Evolutionary conservation across 1,284 basidiomycete genomes (phyloP), one percentile per base, ranked within the genome.

Genomic region (Ustanciosporium gigantosporum): DNA sequence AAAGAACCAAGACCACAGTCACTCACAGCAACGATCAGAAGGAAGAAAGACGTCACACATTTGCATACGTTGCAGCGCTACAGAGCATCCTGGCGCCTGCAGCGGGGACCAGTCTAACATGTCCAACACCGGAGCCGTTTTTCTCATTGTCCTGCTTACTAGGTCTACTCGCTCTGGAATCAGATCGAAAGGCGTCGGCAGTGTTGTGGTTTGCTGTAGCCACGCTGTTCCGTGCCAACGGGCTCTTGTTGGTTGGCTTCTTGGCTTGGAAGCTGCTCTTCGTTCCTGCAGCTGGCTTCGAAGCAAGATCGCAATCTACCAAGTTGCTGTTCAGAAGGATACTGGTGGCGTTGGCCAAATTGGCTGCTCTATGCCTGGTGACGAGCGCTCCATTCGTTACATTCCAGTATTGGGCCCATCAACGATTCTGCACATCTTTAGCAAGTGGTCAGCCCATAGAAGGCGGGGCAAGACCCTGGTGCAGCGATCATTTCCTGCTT

Each of bases 71-170:
- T 3, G 81, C 87, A 0, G 76, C 86, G 0, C 47, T 87, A 15
- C 80, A 96, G 14, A 91, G 89, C 36, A 80, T 92, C 35, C 69
- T 96, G 5, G 84, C 90, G 0, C 90, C 88, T 27, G 88, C 90
- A 25, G 91, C 91, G 0, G 84, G 42, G 11, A 60, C 85, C 0
- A 86, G 87, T 0, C 78, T 90, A 14, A 82, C 84, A 15, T 82
- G 87, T 0, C 84, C 88, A 0, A 94, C 89, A 70, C 86, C 83
- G 34, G 94, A 97, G 73, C 87, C 91, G 0, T 87, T 91, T 74
- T 94, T 88, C 78, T 88, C 92, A 0, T 83, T 85, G 46, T 79
- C 88, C 14, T 73, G 73, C 17, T 38, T 73, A 11, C 44, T 70
- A 11, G 41, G 66, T 2, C 25, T 69, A 40, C 44, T 59, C 7